Conservation (phyloP, 768 basidiomycete genomes). For the Rhizopogon rudus region DNA sequence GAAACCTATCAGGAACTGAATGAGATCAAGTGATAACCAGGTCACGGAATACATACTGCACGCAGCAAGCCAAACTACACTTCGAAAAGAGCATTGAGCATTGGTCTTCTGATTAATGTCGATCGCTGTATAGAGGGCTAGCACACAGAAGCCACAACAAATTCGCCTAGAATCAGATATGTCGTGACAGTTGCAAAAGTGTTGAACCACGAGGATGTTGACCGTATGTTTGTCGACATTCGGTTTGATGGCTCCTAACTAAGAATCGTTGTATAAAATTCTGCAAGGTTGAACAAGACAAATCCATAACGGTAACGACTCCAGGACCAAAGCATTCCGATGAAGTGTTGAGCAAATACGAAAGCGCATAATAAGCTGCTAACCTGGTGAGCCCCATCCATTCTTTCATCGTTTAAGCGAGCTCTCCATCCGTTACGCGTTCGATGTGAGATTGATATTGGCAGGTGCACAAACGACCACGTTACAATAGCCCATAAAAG, state of each 20-base stretch:
- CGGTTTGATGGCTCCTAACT: constrained; percentile 1
- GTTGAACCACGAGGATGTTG: neutral
- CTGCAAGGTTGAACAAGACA: neutral
- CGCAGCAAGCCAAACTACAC: neutral
- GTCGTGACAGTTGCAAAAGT: neutral
- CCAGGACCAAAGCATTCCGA: neutral
- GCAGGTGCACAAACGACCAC: neutral
- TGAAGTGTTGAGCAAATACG: neutral
- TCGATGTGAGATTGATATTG: neutral
- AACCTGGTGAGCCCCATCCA: constrained; percentile 7
- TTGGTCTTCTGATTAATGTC: neutral
- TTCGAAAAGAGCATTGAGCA: neutral
- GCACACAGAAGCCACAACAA: neutral
- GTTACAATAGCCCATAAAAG: neutral
- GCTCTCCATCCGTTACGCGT: neutral
- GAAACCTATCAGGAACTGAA: neutral
- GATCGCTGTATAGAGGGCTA: neutral
- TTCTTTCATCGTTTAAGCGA: neutral
- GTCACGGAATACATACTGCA: neutral
- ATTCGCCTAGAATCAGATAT: neutral
- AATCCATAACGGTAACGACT: constrained; percentile 2
- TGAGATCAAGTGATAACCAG: neutral
- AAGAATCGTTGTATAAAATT: neutral
- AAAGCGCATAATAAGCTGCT: neutral
- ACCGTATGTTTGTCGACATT: neutral